Conservation (phyloP, 495 filamentous ascomycete genomes). For the Elasticomyces elasticus region DNA sequence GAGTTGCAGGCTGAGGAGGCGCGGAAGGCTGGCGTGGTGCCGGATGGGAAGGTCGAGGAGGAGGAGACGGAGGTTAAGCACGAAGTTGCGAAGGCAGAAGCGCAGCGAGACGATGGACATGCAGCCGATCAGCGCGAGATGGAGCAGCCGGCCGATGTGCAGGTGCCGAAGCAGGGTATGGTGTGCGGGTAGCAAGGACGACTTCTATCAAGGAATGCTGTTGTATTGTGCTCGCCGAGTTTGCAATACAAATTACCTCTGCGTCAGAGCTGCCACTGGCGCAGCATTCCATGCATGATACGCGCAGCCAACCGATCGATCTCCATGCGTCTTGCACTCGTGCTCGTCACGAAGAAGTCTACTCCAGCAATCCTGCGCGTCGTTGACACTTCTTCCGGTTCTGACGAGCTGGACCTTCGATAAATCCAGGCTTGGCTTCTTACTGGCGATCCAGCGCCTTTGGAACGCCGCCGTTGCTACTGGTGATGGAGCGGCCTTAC, state of each 20-base stretch:
- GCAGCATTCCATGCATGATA: too few relatives aligned
- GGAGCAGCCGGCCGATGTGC: conserved; percentile 23
- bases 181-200: conserved; percentile 32
- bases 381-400: too few relatives aligned
- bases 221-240: background rate
- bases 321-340: too few relatives aligned
- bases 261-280: background rate
- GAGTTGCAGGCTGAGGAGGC: conserved; percentile 26
- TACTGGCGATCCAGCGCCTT: too few relatives aligned
- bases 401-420: too few relatives aligned
- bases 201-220: background rate
- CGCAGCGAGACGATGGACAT: conserved; percentile 1
- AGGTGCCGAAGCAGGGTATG: conserved; percentile 33
- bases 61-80: conserved; percentile 24
- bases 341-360: too few relatives aligned
- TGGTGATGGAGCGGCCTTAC: too few relatives aligned
- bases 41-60: conserved; percentile 18
- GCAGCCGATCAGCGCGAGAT: conserved; percentile 4
- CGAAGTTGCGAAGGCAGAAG: conserved; percentile 24
- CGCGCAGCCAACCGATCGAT: too few relatives aligned
- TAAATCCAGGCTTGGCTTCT: too few relatives aligned
- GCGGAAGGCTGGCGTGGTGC: conserved; percentile 24
- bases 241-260: background rate
- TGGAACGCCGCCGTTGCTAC: too few relatives aligned
- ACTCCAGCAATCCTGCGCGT: too few relatives aligned